Percentiles rank a stretch among this genome's conserved stretches.
Conservation (phyloP, 2,329 filamentous ascomycete genomes). For the Ophiocordyceps unilateralis region DNA sequence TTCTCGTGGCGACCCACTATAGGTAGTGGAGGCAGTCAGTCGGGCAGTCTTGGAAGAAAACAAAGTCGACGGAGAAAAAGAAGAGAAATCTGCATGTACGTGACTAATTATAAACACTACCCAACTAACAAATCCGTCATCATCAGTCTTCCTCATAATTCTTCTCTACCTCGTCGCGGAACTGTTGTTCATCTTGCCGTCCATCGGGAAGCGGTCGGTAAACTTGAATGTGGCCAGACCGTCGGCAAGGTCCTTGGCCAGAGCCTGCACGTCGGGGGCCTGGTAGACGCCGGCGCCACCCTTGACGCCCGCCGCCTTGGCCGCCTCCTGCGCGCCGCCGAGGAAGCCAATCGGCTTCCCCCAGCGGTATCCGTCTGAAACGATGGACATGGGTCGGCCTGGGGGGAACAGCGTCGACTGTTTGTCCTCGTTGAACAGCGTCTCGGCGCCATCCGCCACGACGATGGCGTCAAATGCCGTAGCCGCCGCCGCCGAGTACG, state of each 20-base stretch:
- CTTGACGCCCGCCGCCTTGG: constrained; percentile 26
- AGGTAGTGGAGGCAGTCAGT: no score
- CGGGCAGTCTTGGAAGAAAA: no score
- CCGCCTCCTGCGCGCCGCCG: constrained; percentile 22
- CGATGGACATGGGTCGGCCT: constrained; percentile 44
- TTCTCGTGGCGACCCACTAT: no score
- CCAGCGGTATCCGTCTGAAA: constrained; percentile 46
- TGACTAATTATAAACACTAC: no score
- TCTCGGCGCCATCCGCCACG: constrained; percentile 33
- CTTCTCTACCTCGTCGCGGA: neutral
- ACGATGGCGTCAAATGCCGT: constrained; percentile 46
- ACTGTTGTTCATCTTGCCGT: constrained; percentile 14
- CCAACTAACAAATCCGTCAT: neutral
- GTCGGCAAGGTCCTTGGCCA: constrained; percentile 31
- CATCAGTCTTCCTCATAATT: neutral
- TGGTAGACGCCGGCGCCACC: constrained; percentile 24
- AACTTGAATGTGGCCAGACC: constrained; percentile 51
- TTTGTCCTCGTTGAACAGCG: constrained; percentile 26
- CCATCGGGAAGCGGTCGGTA: constrained; percentile 42
- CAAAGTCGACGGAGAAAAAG: no score
- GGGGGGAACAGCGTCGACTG: constrained; percentile 42
- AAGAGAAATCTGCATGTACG: no score
- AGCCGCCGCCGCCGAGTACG: constrained; percentile 49
- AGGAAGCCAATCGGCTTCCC: constrained; percentile 52
- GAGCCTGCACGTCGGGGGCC: constrained; percentile 12